A percentile compares a stretch with the other conserved stretches of the same genome.
These are phyloP conservation scores for Babesia gibsoni DNA, from an alignment of 169 alveolate genomes.

Conservation along the genomic window DNA sequence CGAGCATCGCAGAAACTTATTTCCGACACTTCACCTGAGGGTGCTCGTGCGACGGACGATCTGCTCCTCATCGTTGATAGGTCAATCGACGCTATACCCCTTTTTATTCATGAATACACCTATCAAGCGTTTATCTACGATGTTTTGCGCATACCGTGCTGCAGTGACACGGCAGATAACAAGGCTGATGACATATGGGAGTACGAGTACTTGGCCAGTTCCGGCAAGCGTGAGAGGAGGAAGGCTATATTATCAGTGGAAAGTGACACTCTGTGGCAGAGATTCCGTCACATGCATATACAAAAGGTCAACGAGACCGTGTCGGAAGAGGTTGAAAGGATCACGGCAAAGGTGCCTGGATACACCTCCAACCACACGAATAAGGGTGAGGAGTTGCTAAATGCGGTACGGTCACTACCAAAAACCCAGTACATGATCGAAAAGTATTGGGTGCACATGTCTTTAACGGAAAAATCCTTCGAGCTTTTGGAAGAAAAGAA, in stretches of 20 bases:
- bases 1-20: neutral
- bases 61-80: constrained; percentile 69
- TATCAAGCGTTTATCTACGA: constrained; percentile 82
- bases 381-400: constrained; percentile 41
- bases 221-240: constrained; percentile 63
- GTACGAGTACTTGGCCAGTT: constrained; percentile 58
- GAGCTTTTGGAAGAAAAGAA: constrained; percentile 55
- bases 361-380: constrained; percentile 17
- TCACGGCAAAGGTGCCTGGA: constrained; percentile 62
- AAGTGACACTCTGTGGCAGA: constrained; percentile 71
- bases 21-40: constrained; percentile 5
- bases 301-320: constrained; percentile 76
- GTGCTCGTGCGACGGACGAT: constrained; percentile 22
- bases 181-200: constrained; percentile 39
- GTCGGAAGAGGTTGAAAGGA: constrained; percentile 70
- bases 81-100: constrained; percentile 71
- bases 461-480: constrained; percentile 70
- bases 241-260: constrained; percentile 64
- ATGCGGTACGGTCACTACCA: constrained; percentile 74
- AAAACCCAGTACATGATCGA: constrained; percentile 74
- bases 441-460: constrained; percentile 78
- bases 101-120: constrained; percentile 78
- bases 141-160: constrained; percentile 53
- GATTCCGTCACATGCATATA: constrained; percentile 76
- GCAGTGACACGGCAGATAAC: constrained; percentile 28